Conservation (phyloP, 345 rosid genomes). For the Arabis hirsuta region DNA sequence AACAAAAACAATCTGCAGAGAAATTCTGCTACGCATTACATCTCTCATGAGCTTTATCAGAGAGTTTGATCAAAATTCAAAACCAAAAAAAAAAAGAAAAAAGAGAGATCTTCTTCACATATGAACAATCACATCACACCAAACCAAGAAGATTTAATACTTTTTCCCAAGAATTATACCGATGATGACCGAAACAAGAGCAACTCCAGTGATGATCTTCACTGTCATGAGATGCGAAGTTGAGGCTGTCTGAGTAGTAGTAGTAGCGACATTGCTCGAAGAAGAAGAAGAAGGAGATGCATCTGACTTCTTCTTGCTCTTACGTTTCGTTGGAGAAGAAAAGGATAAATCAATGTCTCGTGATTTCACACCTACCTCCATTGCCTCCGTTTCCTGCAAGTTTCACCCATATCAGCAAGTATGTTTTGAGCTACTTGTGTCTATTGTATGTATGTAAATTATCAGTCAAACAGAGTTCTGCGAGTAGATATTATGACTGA, state of each 20-base stretch:
- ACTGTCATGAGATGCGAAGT: constrained; percentile 52
- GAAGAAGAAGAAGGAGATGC: constrained; percentile 52
- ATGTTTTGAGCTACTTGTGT: background rate
- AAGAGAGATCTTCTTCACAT: constrained; percentile 33
- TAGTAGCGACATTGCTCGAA: constrained; percentile 35
- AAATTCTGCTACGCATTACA: constrained; percentile 24
- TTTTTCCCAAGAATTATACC: constrained; percentile 82
- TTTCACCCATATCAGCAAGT: constrained; percentile 9
- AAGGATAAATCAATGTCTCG: constrained; percentile 64
- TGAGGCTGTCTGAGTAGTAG: constrained; percentile 43
- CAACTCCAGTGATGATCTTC: constrained; percentile 66
- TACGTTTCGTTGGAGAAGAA: constrained; percentile 71
- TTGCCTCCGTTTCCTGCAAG: constrained; percentile 51
- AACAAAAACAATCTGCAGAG: constrained; percentile 32
- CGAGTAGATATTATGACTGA: constrained; percentile 38
- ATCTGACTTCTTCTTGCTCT: constrained; percentile 76
- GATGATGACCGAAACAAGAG: constrained; percentile 69
- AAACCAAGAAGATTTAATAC: constrained; percentile 51
- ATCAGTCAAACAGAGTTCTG: constrained; percentile 10
- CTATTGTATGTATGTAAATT: constrained; percentile 5
- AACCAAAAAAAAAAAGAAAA: background rate
- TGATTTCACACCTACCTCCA: constrained; percentile 62
- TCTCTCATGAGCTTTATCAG: constrained; percentile 27
- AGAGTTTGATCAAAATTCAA: constrained; percentile 36
- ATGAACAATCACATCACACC: constrained; percentile 38